A percentile compares a stretch with the other conserved stretches of the same genome.
Conservation (phyloP, 2,329 filamentous ascomycete genomes). For the Colletotrichum sp. region DNA sequence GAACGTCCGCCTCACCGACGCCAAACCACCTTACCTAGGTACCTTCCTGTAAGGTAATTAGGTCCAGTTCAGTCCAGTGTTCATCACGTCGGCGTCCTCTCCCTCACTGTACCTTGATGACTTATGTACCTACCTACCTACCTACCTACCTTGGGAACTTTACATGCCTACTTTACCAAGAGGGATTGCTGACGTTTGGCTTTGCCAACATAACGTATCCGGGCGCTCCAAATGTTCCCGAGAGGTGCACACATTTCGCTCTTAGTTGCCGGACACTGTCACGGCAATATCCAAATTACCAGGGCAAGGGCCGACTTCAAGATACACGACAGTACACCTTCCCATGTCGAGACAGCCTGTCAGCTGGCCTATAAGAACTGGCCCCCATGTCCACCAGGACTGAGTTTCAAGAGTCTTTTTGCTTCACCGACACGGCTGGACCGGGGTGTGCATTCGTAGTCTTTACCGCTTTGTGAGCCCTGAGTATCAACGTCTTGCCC, state of each 20-base stretch:
- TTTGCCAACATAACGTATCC: neutral
- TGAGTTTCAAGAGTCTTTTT: neutral
- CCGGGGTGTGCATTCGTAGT: neutral
- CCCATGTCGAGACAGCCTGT: neutral
- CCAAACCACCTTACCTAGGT: neutral
- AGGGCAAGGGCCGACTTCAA: neutral
- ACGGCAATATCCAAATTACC: neutral
- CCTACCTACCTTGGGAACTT: too few relatives aligned
- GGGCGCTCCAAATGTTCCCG: neutral
- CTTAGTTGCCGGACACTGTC: neutral
- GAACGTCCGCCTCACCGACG: neutral
- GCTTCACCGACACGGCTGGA: neutral
- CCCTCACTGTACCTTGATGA: neutral
- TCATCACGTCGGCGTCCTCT: neutral
- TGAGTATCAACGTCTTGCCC: neutral
- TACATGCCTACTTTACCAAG: neutral
- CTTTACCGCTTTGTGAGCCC: neutral
- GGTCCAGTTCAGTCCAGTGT: neutral
- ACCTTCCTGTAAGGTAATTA: too few relatives aligned
- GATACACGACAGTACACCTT: neutral
- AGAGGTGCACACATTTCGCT: neutral
- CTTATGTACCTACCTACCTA: neutral
- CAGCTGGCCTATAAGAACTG: neutral
- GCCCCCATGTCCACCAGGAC: neutral
- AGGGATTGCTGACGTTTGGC: neutral